Conservation (phyloP, 441 rosid genomes). For the Bocquillonia castaneifolia region DNA sequence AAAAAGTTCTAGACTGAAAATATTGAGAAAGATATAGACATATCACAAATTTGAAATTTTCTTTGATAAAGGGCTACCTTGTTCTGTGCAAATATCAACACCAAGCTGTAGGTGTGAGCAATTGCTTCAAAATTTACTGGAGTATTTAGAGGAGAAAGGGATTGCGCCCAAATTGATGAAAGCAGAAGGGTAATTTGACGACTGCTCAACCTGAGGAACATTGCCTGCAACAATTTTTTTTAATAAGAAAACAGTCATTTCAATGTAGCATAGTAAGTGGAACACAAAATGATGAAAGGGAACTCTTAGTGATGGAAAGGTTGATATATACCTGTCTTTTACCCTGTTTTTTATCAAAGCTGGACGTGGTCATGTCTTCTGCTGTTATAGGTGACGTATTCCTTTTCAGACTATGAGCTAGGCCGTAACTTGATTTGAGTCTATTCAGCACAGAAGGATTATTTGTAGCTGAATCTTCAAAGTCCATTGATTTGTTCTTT, state of each 20-base stretch:
- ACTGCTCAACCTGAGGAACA: conserved; percentile 78
- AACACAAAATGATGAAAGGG: background rate
- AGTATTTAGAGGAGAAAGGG: conserved; percentile 71
- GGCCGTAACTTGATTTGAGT: conserved; percentile 63
- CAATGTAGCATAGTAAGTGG: conserved; percentile 12
- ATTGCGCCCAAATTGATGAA: conserved; percentile 89
- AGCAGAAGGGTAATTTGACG: conserved; percentile 79
- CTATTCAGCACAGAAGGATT: conserved; percentile 47
- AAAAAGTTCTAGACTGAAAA: background rate
- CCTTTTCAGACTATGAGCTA: conserved; percentile 42
- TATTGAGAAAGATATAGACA: background rate
- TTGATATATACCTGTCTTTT: conserved; percentile 43
- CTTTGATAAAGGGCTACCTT: conserved; percentile 45
- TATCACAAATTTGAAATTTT: background rate
- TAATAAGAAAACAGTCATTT: conserved; percentile 13
- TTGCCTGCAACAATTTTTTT: conserved; percentile 37
- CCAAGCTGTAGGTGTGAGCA: conserved; percentile 79
- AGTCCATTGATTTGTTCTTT: conserved; percentile 9
- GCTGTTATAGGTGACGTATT: conserved; percentile 22
- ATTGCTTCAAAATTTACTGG: conserved; percentile 91
- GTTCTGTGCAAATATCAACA: conserved; percentile 63
- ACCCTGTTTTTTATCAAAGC: conserved; percentile 36
- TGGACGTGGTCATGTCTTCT: conserved; percentile 33
- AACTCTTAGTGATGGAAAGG: conserved; percentile 14
- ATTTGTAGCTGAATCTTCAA: conserved; percentile 29